Base-by-base conservation (phyloP, 495 filamentous ascomycete genomes). In the Rostrohypoxylon terebratum region DNA sequence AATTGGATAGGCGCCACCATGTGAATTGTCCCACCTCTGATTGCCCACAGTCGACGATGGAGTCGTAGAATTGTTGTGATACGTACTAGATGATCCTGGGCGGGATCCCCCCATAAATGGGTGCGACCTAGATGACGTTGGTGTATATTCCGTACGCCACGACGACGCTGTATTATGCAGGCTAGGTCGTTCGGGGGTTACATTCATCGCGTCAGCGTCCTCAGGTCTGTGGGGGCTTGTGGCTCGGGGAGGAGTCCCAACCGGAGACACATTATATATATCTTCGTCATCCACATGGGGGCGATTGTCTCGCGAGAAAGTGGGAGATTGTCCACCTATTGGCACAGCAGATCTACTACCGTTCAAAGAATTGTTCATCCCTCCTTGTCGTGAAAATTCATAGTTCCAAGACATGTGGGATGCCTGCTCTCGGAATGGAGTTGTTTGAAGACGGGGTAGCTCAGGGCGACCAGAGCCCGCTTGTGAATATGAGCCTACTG, bases 251-350 rank as follows among this genome's bases (percentile, higher is more conserved):
- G 74, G 84, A 6, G 86, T 83, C n/a, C 81, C 82, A 3, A 84
- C 83, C 1, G 86, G 86, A n/a, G 86, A 87, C 11, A 87, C 84
- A 68, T 87, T 84, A 65, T 88, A 88, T 1, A 88, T 80, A 50
- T 87, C 84, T 16, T 77, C 66, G 21, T 75, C 68, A 11, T 67
- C 50, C 21, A 33, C 20, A 34, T 0, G n/a, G 11, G 59, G 36
- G 0, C 20, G 66, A 14, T 62, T 64, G 2, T 77, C 72, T 64
- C 64, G 63, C 0, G 66, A 45, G 33, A 66, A 66, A 48, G 77
- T 69, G 9, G 67, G 68, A 47, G 71, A 74, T 48, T 40, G 62
- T 13, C 44, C 57, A 34, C 57, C 38, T 13, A 69, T 50, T 50
- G 76, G 68, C 9, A 57, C 67, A 33, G 59, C 63, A 14, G 60